A percentile compares a stretch with the other conserved stretches of the same genome.
Conservation (phyloP, 2,329 filamentous ascomycete species). For the Phyllosticta capitalensis region DNA sequence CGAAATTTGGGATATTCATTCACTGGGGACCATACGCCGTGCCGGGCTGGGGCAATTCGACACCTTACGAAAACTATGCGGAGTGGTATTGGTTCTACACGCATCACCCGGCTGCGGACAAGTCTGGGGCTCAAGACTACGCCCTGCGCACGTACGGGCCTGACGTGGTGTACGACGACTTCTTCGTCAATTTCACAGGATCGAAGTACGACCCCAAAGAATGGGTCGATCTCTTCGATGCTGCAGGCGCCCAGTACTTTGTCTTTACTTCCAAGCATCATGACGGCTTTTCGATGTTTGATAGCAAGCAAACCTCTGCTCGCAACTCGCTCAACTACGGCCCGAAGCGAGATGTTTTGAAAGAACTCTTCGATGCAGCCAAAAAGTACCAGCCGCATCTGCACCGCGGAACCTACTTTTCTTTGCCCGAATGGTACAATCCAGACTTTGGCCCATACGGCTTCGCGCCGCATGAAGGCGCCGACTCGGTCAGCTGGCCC, state of each 20-base stretch:
- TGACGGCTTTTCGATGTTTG: conserved; percentile 39
- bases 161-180: conserved; percentile 47
- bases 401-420: conserved; percentile 37
- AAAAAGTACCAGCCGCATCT: conserved; percentile 34
- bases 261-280: conserved; percentile 39
- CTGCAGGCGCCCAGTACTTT: conserved; percentile 42
- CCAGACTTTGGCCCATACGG: conserved; percentile 33
- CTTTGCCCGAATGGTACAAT: conserved; percentile 39
- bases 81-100: conserved; percentile 37
- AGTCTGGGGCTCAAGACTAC: conserved; percentile 40
- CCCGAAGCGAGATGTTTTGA: conserved; percentile 33
- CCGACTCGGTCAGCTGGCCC: conserved; percentile 28
- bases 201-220: conserved; percentile 41
- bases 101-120: conserved; percentile 33
- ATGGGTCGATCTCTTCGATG: conserved; percentile 46
- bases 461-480: conserved; percentile 19
- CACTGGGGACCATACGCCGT: conserved; percentile 51
- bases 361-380: conserved; percentile 37
- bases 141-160: conserved; percentile 42
- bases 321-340: conserved; percentile 31
- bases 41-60: conserved; percentile 44
- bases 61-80: conserved; percentile 31
- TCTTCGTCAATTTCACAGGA: conserved; percentile 45
- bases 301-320: conserved; percentile 31
- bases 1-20: conserved; percentile 52